Evolutionary conservation across 768 basidiomycete genomes (phyloP), one percentile per base, ranked within the genome.

Genomic region (Leccinum sublutescens): DNA sequence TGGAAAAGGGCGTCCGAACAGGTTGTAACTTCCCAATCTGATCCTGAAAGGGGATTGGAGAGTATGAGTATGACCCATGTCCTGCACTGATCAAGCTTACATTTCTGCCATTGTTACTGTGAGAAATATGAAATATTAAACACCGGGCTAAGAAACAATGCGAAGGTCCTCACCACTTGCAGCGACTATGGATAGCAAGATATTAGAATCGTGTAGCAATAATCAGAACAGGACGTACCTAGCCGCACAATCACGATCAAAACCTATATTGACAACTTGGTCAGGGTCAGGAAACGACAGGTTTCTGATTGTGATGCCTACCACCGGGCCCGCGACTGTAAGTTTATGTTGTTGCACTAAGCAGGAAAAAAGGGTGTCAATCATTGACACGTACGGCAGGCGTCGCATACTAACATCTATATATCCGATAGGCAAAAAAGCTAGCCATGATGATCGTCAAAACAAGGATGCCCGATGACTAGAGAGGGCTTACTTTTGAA

Each of bases 401-500:
- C 50, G 34, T 4, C 33, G 2, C 21, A 43, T 40, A 64, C 65
- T 2, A 14, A 69, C 68, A 43, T 62, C 47, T 59, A 49, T 71
- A 65, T 61, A 70, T 71, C 25, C 68, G 67, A 51, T 69, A 51
- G 14, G 59, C 60, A 50, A 71, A 69, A 56, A 67, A 71, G 36
- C 68, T 70, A n/a, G 40, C 36, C 27, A 14, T 43, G 6, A 25
- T 10, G 9, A 27, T 17, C 15, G 12, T 65, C 27, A 63, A 34
- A 19, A 27, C 25, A 40, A 17, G 40, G 1, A 11, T 19, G n/a
- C 3, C 5, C 0, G 15, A 8, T 6, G 23, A 12, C 25, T 12
- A 49, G 7, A 2, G 2, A 33, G 15, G 15, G 33, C 60, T 52
- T 15, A 57, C 68, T 62, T 62, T 64, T 70, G 68, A 15, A 60